Percentiles rank a stretch among this genome's conserved stretches.
Evolutionary conservation across 2,329 filamentous ascomycete genomes (phyloP).

Genomic region (Torrubiella hemipterigena): DNA sequence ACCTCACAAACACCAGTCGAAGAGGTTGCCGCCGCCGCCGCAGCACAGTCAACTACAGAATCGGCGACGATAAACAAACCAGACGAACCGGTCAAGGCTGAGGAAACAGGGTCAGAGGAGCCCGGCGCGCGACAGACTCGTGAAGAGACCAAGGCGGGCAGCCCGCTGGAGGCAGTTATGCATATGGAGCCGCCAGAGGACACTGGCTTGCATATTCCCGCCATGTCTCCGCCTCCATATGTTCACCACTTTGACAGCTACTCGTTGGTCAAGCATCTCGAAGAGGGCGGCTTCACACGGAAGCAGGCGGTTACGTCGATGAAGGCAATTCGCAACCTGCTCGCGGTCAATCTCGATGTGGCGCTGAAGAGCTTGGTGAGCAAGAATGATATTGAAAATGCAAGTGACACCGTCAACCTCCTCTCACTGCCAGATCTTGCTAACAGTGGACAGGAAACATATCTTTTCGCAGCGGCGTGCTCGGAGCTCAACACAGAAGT

Average conservation of each 20-base stretch:
- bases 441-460: constrained; percentile 51
- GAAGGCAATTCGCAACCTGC: constrained; percentile 74
- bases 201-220: constrained; percentile 41
- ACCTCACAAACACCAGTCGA: no score
- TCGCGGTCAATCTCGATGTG: constrained; percentile 69
- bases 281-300: constrained; percentile 59
- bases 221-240: constrained; percentile 64
- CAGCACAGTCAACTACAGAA: background rate
- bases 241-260: constrained; percentile 97
- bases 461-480: constrained; percentile 88
- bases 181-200: constrained; percentile 31
- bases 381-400: constrained; percentile 87
- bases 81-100: constrained; percentile 3
- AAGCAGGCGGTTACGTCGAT: constrained; percentile 74
- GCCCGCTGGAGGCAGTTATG: constrained; percentile 38
- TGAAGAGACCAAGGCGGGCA: constrained; percentile 27
- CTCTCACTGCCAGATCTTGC: no score
- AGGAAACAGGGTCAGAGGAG: constrained; percentile 8
- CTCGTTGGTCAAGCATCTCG: constrained; percentile 70
- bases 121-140: constrained; percentile 17
- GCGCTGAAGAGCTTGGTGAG: constrained; percentile 72
- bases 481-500: constrained; percentile 85
- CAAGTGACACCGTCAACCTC: no score
- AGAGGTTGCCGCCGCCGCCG: constrained; percentile 1
- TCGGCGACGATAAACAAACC: background rate